A percentile compares a stretch with the other conserved stretches of the same genome.
Conservation (phyloP, 306 rosid genomes). For the Dalbergia cochinchinensis region DNA sequence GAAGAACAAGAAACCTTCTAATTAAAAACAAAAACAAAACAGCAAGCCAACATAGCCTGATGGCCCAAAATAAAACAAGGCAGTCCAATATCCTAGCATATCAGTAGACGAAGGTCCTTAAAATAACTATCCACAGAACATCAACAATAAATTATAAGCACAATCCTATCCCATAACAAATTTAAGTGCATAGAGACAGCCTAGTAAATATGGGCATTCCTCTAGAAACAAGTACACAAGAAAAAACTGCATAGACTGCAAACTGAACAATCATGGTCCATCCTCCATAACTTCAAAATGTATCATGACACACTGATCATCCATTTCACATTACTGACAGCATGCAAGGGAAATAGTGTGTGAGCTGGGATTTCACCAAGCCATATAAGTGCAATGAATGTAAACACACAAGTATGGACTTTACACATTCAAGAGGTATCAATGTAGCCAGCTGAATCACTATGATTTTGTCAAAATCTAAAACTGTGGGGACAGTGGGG, state of each 20-base stretch:
- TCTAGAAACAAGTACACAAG: constrained; percentile 35
- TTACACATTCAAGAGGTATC: constrained; percentile 27
- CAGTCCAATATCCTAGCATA: neutral
- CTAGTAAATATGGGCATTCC: constrained; percentile 2
- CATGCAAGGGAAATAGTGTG: constrained; percentile 26
- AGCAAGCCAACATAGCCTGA: constrained; percentile 8
- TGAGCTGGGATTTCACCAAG: constrained; percentile 31
- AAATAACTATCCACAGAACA: constrained; percentile 19
- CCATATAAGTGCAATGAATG: neutral
- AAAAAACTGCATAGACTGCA: constrained; percentile 29
- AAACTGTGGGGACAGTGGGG: neutral
- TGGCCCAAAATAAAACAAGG: constrained; percentile 11
- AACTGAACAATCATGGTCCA: constrained; percentile 14
- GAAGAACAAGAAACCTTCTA: constrained; percentile 14
- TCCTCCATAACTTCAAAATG: neutral
- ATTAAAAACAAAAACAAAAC: constrained; percentile 21
- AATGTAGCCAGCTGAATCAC: constrained; percentile 35
- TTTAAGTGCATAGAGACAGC: neutral
- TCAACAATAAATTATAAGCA: constrained; percentile 12
- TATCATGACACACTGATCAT: neutral
- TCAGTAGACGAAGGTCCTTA: constrained; percentile 7
- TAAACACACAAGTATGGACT: constrained; percentile 28
- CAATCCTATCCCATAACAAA: constrained; percentile 24
- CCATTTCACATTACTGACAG: constrained; percentile 26
- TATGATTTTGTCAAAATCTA: constrained; percentile 36